A percentile compares a stretch with the other conserved stretches of the same genome.
phyloP scores from a whole-genome alignment of 257 asterid species.

The Nicotiana otophora region DNA sequence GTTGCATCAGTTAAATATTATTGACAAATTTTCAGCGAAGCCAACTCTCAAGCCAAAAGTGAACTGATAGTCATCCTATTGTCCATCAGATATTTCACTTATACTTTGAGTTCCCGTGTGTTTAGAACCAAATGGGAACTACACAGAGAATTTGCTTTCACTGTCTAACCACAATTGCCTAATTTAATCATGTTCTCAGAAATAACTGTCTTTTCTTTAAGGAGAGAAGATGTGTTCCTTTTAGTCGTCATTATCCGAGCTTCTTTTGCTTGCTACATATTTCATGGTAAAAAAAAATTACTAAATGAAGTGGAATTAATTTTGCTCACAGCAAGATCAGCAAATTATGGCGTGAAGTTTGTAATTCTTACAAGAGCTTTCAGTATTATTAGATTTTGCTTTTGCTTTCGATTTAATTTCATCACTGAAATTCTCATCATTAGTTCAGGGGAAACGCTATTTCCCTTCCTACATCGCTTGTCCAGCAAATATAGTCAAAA shows the following conservation, averaged over 20 bases:
- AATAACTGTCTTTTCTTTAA: not conserved
- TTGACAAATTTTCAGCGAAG: not conserved
- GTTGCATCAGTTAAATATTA: not conserved
- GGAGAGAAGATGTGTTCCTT: not conserved
- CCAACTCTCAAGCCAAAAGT: not conserved
- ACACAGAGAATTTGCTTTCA: not conserved
- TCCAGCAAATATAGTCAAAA: not conserved
- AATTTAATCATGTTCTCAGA: not conserved
- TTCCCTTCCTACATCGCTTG: too few relatives aligned
- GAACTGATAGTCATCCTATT: not conserved
- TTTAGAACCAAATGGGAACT: not conserved
- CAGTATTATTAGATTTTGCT: not conserved
- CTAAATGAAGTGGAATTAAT: not conserved
- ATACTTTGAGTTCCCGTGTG: not conserved
- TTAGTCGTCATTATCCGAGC: not conserved
- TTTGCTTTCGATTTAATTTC: not conserved
- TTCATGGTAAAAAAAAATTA: not conserved
- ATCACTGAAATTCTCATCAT: not conserved
- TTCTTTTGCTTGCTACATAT: not conserved
- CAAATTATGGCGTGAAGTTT: not conserved
- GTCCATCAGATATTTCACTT: not conserved
- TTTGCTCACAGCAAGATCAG: not conserved
- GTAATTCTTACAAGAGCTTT: not conserved
- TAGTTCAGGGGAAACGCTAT: too few relatives aligned
- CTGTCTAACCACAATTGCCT: not conserved